phyloP scores from a whole-genome alignment of 352 stramenopile genomes.

The Phytophthora litchii region DNA sequence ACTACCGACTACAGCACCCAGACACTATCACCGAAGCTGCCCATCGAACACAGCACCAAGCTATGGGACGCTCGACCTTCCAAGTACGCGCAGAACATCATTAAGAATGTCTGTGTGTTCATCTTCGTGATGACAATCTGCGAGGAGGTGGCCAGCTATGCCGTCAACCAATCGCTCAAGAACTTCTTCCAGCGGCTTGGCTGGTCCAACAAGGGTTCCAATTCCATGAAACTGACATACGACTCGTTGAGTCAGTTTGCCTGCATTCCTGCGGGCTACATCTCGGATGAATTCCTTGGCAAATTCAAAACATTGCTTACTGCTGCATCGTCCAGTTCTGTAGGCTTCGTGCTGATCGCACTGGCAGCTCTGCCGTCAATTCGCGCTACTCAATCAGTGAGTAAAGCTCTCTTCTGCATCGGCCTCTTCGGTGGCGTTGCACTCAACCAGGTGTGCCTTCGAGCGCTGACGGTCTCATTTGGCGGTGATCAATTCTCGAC shows the following conservation, averaged over 20 bases:
- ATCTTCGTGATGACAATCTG: slow-evolving; percentile 54
- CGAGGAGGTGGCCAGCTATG: slow-evolving; percentile 61
- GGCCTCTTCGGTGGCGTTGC: slow-evolving; percentile 62
- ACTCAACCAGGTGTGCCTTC: slow-evolving; percentile 55
- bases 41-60: slow-evolving; percentile 25
- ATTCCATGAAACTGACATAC: slow-evolving; percentile 70
- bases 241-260: slow-evolving; percentile 68
- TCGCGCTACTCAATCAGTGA: slow-evolving; percentile 33
- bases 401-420: slow-evolving; percentile 57
- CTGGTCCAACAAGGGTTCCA: slow-evolving; percentile 61
- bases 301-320: slow-evolving; percentile 40
- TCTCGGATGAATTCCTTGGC: slow-evolving; percentile 63
- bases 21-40: slow-evolving; percentile 13
- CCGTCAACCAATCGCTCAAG: slow-evolving; percentile 63
- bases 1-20: slow-evolving; percentile 27
- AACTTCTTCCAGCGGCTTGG: slow-evolving; percentile 70
- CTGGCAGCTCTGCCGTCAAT: slow-evolving; percentile 52
- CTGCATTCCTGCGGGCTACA: slow-evolving; percentile 58
- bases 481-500: slow-evolving; percentile 70
- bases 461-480: slow-evolving; percentile 63
- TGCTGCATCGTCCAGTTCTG: slow-evolving; percentile 37
- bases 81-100: slow-evolving; percentile 61
- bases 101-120: slow-evolving; percentile 65
- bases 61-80: slow-evolving; percentile 52
- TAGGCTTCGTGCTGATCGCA: slow-evolving; percentile 58